Percentiles rank a stretch among this genome's conserved stretches.
Evolutionary conservation across 2,329 filamentous ascomycete genomes (phyloP).

Genomic region (Xylariaceae sp.): DNA sequence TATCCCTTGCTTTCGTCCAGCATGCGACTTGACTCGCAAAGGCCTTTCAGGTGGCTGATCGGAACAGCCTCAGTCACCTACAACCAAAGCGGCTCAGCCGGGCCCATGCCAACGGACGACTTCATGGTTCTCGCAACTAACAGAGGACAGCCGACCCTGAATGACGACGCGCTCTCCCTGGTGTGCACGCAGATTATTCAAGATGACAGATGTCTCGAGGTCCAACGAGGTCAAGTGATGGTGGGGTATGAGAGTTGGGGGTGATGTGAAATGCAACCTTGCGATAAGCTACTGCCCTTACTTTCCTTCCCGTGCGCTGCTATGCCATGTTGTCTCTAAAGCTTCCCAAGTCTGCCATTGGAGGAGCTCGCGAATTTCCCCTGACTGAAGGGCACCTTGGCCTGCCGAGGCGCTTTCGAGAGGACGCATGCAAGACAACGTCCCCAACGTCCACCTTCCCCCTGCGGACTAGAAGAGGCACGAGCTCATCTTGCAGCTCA

Average conservation of each 20-base stretch:
- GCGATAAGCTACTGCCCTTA: constrained; percentile 4
- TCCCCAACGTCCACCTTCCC: constrained; percentile 23
- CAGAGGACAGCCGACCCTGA: constrained; percentile 6
- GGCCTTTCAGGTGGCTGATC: too few relatives aligned
- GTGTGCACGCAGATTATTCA: constrained; percentile 7
- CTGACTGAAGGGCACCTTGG: constrained; percentile 18
- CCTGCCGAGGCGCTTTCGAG: constrained; percentile 17
- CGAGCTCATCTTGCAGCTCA: constrained; percentile 13
- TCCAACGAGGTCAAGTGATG: constrained; percentile 24
- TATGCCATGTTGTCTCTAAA: constrained; percentile 8
- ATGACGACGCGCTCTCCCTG: background rate
- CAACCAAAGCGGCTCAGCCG: too few relatives aligned
- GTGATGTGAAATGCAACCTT: constrained; percentile 23
- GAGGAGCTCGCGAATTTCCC: constrained; percentile 16
- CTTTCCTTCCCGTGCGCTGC: constrained; percentile 11
- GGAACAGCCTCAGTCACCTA: too few relatives aligned
- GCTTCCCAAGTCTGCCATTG: constrained; percentile 17
- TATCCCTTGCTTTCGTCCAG: too few relatives aligned
- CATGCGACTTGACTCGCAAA: too few relatives aligned
- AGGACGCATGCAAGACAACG: constrained; percentile 19
- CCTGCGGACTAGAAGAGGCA: constrained; percentile 20
- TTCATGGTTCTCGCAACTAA: too few relatives aligned
- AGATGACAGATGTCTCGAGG: constrained; percentile 22
- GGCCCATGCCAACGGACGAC: too few relatives aligned
- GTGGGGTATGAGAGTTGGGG: constrained; percentile 22